Percentiles rank a stretch among this genome's conserved stretches.
Conservation (phyloP, 108 stramenopile genomes). For the Cylindrotheca fusiformis region DNA sequence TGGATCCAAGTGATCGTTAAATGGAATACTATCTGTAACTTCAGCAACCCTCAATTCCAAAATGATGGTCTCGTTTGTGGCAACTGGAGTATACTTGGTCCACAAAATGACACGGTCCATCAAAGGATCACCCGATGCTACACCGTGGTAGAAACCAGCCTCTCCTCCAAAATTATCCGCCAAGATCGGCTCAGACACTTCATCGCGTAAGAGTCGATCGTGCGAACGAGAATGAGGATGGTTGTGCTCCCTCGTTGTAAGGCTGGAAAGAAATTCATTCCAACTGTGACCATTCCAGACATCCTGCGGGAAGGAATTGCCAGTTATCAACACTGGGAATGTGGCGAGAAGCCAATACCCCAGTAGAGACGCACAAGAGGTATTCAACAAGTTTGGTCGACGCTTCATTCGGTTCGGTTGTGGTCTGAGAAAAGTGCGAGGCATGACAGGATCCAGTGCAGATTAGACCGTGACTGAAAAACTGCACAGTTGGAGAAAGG, state of each 20-base stretch:
- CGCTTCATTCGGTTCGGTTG: too few relatives aligned
- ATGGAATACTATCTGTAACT: background rate
- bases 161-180: constrained; percentile 16
- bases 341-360: too few relatives aligned
- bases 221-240: background rate
- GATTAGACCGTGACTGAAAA: too few relatives aligned
- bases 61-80: constrained; percentile 2
- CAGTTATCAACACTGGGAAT: too few relatives aligned
- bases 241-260: background rate
- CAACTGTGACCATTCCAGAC: background rate
- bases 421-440: too few relatives aligned
- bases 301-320: background rate
- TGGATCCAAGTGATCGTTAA: constrained; percentile 24
- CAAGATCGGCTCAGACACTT: constrained; percentile 7
- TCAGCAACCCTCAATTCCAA: constrained; percentile 26
- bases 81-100: constrained; percentile 30
- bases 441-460: too few relatives aligned
- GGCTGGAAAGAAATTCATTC: background rate
- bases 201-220: background rate
- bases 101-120: constrained; percentile 19
- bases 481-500: too few relatives aligned
- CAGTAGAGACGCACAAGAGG: too few relatives aligned
- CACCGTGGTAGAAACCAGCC: constrained; percentile 32
- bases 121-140: constrained; percentile 30
- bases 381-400: too few relatives aligned